Conservation (phyloP, 2,329 filamentous ascomycete genomes). For the Sporothrix brasiliensis region DNA sequence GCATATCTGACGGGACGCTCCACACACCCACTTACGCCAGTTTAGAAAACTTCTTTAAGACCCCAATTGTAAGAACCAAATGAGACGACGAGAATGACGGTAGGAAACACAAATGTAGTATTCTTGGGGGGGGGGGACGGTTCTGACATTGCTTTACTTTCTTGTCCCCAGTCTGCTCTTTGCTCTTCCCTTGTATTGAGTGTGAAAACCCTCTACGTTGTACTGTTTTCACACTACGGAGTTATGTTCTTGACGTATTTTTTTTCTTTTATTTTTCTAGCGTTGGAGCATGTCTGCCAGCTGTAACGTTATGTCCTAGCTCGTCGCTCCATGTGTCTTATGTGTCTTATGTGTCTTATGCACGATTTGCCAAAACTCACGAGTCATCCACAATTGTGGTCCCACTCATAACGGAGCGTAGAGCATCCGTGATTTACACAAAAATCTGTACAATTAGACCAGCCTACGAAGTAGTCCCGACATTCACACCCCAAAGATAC, state of each 20-base stretch:
- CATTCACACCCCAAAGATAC: background rate
- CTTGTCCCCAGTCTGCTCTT: background rate
- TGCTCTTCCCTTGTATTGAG: background rate
- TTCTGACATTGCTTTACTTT: background rate
- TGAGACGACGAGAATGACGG: constrained; percentile 4
- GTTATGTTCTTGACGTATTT: background rate
- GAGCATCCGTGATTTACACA: constrained; percentile 6
- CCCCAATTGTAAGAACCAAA: background rate
- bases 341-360: no score
- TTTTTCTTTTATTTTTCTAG: background rate
- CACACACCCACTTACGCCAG: background rate
- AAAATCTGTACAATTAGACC: background rate
- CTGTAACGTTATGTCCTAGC: background rate
- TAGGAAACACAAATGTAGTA: background rate
- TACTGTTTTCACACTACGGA: background rate
- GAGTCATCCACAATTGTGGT: no score
- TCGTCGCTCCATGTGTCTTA: background rate
- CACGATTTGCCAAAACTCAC: no score
- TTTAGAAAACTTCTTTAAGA: background rate
- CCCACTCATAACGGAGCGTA: background rate
- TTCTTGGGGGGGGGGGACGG: no score
- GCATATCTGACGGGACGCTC: constrained; percentile 13
- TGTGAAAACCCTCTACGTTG: background rate
- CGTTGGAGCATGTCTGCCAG: background rate
- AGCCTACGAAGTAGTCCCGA: background rate